Conservation (phyloP, 805 yeast genomes). For the Ogataea salicorniae region DNA sequence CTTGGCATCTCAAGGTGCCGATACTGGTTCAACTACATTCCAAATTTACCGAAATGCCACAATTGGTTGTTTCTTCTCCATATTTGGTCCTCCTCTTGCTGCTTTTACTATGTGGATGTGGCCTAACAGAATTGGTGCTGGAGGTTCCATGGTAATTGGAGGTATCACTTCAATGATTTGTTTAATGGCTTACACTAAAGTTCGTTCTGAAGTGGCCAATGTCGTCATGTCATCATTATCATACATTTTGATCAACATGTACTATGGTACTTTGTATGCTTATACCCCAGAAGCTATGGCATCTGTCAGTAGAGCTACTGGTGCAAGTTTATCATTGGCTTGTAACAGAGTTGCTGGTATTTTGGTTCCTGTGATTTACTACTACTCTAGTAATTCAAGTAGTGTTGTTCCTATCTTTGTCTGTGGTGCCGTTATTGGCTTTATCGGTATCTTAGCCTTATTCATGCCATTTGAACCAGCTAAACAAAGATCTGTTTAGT, state of each 20-base stretch:
- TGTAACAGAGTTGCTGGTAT: constrained; percentile 44
- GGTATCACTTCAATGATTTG: constrained; percentile 47
- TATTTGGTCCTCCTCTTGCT: constrained; percentile 45
- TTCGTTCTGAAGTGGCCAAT: constrained; percentile 44
- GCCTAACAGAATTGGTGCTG: constrained; percentile 36
- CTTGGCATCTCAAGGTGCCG: constrained; percentile 41
- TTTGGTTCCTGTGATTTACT: constrained; percentile 48
- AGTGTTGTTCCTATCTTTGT: constrained; percentile 50
- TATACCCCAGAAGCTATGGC: constrained; percentile 58
- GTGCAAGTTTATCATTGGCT: constrained; percentile 48
- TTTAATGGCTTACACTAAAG: constrained; percentile 53
- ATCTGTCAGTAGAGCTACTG: constrained; percentile 45
- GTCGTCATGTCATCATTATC: constrained; percentile 41
- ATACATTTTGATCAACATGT: constrained; percentile 37
- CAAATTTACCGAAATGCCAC: constrained; percentile 39
- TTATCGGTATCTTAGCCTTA: constrained; percentile 36
- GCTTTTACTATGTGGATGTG: constrained; percentile 25
- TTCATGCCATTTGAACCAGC: constrained; percentile 41
- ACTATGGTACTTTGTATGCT: constrained; percentile 53
- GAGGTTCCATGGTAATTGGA: constrained; percentile 46
- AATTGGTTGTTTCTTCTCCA: constrained; percentile 36
- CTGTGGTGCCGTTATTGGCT: constrained; percentile 43
- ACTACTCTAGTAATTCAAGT: constrained; percentile 36
- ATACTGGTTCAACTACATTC: constrained; percentile 31
- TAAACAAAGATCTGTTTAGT: constrained; percentile 22